A percentile compares a stretch with the other conserved stretches of the same genome.
Conservation (phyloP, 768 basidiomycete species). For the Astraeus odoratus region DNA sequence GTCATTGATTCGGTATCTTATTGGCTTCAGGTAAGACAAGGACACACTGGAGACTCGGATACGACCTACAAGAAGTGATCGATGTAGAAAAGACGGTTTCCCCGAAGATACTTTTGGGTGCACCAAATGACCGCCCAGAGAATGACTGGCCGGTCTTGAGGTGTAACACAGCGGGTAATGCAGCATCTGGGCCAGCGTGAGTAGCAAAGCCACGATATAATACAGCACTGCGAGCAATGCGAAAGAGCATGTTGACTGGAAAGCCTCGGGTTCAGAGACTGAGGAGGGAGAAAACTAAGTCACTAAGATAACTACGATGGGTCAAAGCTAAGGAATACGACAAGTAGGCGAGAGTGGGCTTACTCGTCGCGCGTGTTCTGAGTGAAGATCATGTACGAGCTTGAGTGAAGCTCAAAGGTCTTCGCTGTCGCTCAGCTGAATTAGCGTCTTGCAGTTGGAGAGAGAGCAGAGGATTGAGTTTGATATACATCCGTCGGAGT, state of each 20-base stretch:
- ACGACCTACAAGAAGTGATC: constrained; percentile 85
- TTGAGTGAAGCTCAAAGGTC: constrained; percentile 12
- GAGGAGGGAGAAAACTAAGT: constrained; percentile 79
- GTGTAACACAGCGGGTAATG: constrained; percentile 78
- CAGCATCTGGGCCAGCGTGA: constrained; percentile 41
- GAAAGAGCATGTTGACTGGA: constrained; percentile 51
- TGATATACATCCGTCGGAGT: too few relatives aligned
- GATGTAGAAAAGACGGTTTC: constrained; percentile 99
- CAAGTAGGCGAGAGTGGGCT: constrained; percentile 20
- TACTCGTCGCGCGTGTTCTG: constrained; percentile 88
- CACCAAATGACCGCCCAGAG: constrained; percentile 83
- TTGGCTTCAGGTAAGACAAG: constrained; percentile 6
- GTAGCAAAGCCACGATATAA: constrained; percentile 61
- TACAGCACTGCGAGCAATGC: constrained; percentile 42
- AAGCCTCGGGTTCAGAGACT: constrained; percentile 25
- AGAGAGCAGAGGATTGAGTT: too few relatives aligned
- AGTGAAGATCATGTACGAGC: constrained; percentile 73
- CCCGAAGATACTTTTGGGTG: constrained; percentile 79
- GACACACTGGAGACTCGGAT: constrained; percentile 1
- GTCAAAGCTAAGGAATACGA: constrained; percentile 6
- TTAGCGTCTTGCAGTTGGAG: not conserved
- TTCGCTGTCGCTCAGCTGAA: constrained; percentile 1
- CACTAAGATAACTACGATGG: constrained; percentile 64
- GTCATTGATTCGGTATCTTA: constrained; percentile 99
- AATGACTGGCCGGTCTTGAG: constrained; percentile 94